Conservation (phyloP, 129 eudicot genomes). For the Tagetes erecta region DNA sequence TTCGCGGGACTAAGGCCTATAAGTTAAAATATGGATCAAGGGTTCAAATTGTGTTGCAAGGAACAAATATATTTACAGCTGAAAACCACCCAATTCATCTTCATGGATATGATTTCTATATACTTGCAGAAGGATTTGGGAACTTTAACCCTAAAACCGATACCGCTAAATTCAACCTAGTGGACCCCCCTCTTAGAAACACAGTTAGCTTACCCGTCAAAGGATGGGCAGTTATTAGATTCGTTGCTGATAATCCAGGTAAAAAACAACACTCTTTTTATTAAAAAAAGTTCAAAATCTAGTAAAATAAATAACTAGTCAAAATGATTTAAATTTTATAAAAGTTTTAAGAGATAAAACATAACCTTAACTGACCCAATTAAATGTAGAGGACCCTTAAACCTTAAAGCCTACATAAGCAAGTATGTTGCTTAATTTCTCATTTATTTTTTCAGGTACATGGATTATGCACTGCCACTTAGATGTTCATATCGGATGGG, state of each 20-base stretch:
- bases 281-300: neutral
- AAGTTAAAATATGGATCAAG: conserved; percentile 64
- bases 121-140: conserved; percentile 88
- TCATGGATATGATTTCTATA: conserved; percentile 94
- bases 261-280: neutral
- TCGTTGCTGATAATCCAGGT: conserved; percentile 99
- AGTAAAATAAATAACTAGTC: too few species aligned
- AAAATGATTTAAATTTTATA: neutral
- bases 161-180: conserved; percentile 76
- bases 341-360: neutral
- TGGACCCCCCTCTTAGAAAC: conserved; percentile 89
- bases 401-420: too few species aligned
- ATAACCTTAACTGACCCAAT: neutral
- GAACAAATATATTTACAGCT: conserved; percentile 81
- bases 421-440: neutral
- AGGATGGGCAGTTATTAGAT: conserved; percentile 93
- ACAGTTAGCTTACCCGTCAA: conserved; percentile 82
- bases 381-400: neutral
- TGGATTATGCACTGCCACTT: conserved; percentile 97
- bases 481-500: conserved; percentile 94
- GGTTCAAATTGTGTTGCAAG: conserved; percentile 85
- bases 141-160: conserved; percentile 78
- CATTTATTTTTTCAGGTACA: conserved; percentile 49
- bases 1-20: conserved; percentile 59
- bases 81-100: conserved; percentile 99